These are phyloP conservation scores for Penicillium brasilianum DNA, from an alignment of 2,329 filamentous ascomycete species.

Conservation along the genomic window DNA sequence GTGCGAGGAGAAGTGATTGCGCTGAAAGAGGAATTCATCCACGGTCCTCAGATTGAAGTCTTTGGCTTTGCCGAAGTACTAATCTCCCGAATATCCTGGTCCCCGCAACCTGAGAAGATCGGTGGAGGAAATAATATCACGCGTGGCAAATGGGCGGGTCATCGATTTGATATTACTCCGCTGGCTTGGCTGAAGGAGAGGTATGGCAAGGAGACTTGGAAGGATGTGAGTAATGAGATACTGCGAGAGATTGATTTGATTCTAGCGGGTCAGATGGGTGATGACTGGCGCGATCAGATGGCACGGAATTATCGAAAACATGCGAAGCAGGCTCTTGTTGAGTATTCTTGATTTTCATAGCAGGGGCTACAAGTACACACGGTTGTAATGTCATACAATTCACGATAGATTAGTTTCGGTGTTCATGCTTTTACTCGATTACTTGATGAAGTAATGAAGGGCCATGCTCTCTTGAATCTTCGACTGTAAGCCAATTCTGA, in stretches of 20 bases:
- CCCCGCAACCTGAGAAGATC: slow-evolving; percentile 11
- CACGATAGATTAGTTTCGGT: not conserved
- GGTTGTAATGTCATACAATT: too few relatives aligned
- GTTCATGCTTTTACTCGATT: too few relatives aligned
- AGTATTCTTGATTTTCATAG: not conserved
- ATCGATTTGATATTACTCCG: slow-evolving; percentile 38
- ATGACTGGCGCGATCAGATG: slow-evolving; percentile 24
- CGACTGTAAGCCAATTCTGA: too few relatives aligned
- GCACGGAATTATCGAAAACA: slow-evolving; percentile 9
- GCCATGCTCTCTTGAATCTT: too few relatives aligned
- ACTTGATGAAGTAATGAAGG: not conserved
- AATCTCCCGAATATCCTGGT: slow-evolving; percentile 37
- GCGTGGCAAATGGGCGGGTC: slow-evolving; percentile 37
- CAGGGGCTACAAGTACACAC: not conserved
- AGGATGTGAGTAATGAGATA: slow-evolving; percentile 36
- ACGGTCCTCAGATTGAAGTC: slow-evolving; percentile 35
- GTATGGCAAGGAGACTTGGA: slow-evolving; percentile 26
- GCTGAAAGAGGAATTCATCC: slow-evolving; percentile 32
- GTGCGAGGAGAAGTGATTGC: slow-evolving; percentile 37
- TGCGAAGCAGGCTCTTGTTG: not conserved
- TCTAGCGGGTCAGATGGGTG: slow-evolving; percentile 17
- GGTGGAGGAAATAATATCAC: slow-evolving; percentile 19
- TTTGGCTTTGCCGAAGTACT: slow-evolving; percentile 38
- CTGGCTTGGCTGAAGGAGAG: slow-evolving; percentile 20
- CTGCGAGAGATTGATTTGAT: slow-evolving; percentile 29